phyloP scores from a whole-genome alignment of 805 yeast species.

The Groenewaldozyma salmanticensis region DNA sequence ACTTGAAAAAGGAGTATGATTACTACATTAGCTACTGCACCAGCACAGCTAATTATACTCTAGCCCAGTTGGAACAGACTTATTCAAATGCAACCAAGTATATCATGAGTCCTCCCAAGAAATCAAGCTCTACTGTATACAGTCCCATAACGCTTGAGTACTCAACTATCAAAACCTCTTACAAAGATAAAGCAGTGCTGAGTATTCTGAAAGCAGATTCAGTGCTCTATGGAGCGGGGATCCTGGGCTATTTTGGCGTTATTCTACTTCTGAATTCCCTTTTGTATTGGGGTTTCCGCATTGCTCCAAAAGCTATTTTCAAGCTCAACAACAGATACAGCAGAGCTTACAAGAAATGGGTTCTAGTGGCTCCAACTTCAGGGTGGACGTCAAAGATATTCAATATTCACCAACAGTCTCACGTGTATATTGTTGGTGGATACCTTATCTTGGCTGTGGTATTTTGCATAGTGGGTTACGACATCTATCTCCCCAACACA shows the following conservation, averaged over 20 bases:
- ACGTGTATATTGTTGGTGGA: constrained; percentile 25
- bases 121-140: not conserved
- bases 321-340: not conserved
- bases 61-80: not conserved
- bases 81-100: not conserved
- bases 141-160: not conserved
- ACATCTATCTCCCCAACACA: constrained; percentile 21
- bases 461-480: constrained; percentile 17
- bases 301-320: not conserved
- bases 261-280: constrained; percentile 1
- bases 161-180: not conserved
- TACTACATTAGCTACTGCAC: not conserved
- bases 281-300: constrained; percentile 1
- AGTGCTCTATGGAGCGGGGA: constrained; percentile 1
- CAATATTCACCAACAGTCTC: constrained; percentile 29
- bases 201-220: not conserved
- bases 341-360: constrained; percentile 13
- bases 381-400: constrained; percentile 5
- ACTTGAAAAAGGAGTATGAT: not conserved
- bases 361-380: constrained; percentile 23
- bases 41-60: no score
- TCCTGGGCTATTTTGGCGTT: constrained; percentile 5
- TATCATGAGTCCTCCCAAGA: not conserved
- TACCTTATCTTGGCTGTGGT: constrained; percentile 25
- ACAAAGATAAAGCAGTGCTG: no score